Evolutionary conservation across 2,329 filamentous ascomycete species (phyloP), one percentile per base, ranked within the genome.

Genomic region (Hymenoscyphus linearis): DNA sequence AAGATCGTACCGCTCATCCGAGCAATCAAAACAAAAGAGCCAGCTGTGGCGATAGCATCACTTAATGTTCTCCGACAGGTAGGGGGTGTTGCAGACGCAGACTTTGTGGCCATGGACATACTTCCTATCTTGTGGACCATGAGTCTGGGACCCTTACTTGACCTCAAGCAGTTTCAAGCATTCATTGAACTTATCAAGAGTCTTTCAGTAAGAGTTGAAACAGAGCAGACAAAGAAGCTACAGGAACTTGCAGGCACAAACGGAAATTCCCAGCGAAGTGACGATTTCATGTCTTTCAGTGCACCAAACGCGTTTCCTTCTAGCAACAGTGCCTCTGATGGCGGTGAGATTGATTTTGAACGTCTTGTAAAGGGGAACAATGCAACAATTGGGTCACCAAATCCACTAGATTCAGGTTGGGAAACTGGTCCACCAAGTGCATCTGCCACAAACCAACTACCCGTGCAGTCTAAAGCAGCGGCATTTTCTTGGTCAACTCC

Each of bases 11-110:
- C 95, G 0, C 78, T 98, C 4, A 81, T 99, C 63, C 92, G 90
- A 71, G 92, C 82, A 1, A 98, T 99, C 77, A 98, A 96, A 76
- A 99, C 95, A 0, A 98, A 96, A 73, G 95, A 99, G 74, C 95
- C 95, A 0, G 93, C 92, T 7, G 95, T 99, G 10, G 98, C 98
- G 90, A 89, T 98, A 80, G 93, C 93, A 5, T 89, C 92, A 0
- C 79, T 98, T 36, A 88, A 87, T 60, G 91, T 97, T 0, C 86
- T 98, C 66, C 85, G 84, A 56, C 89, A 96, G 55, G 88, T 99
- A 31, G 92, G 92, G 9, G 84, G 85, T 56, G 82, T 88, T 22
- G 93, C 89, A 4, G 95, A 98, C 71, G 84, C 88, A 2, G 95
- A 97, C 52, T 98, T 96, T 71, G 84, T 97, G 25, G 95, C 95